Evolutionary conservation across 306 rosid species (phyloP).

Genomic region (Pterocarpus santalinus): DNA sequence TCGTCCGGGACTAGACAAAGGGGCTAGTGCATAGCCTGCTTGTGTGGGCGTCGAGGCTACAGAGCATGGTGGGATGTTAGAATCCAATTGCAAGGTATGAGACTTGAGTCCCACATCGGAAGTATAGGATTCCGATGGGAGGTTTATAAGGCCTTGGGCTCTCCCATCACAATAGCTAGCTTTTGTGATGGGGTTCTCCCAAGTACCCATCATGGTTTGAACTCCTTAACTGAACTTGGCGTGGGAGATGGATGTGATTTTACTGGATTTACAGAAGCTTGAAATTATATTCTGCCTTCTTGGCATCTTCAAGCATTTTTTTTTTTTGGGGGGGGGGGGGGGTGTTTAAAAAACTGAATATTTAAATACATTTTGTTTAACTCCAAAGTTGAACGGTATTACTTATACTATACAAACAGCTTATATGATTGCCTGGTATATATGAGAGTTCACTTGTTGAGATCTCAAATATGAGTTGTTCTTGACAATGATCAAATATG

Average conservation of each 20-base stretch:
- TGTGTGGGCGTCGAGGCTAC: too few relatives aligned
- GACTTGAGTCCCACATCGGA: too few relatives aligned
- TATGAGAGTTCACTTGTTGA: not conserved
- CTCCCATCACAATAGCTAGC: too few relatives aligned
- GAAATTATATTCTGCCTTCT: not conserved
- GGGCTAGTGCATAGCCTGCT: too few relatives aligned
- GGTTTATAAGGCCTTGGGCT: too few relatives aligned
- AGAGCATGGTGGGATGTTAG: too few relatives aligned
- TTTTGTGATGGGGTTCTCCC: too few relatives aligned
- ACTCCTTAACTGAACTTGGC: not conserved
- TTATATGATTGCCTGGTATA: not conserved
- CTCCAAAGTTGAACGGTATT: not conserved
- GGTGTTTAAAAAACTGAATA: not conserved
- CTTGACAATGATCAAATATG: slow-evolving; percentile 21
- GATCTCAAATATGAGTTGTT: slow-evolving; percentile 17
- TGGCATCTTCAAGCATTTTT: not conserved
- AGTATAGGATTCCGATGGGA: too few relatives aligned
- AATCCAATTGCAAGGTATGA: too few relatives aligned
- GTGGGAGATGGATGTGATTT: not conserved
- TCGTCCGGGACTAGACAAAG: too few relatives aligned
- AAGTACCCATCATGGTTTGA: not conserved
- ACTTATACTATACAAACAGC: not conserved
- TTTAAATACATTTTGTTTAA: not conserved
- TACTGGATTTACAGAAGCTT: too few relatives aligned
- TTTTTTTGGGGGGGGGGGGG: too few relatives aligned